A percentile compares a stretch with the other conserved stretches of the same genome.
phyloP scores from a whole-genome alignment of 2,329 filamentous ascomycete species.

The Claviceps pusilla region DNA sequence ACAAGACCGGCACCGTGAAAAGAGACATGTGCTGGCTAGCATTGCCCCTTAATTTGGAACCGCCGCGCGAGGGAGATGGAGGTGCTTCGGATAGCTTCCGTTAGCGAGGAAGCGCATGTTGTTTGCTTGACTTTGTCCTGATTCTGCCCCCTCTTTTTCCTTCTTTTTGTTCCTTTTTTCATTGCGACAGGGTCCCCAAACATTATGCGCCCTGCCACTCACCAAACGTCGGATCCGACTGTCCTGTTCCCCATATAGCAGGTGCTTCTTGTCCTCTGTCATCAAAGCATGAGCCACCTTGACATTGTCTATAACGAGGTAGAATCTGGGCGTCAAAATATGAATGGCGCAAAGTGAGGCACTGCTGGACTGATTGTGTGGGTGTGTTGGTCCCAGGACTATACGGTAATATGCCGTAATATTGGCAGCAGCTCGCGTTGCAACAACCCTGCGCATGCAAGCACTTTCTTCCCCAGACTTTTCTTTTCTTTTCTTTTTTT shows the following conservation, averaged over 20 bases:
- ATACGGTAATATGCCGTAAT: neutral
- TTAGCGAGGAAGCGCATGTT: neutral
- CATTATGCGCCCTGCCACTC: neutral
- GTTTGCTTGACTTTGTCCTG: neutral
- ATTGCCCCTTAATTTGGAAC: neutral
- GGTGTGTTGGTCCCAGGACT: neutral
- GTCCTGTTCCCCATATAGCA: neutral
- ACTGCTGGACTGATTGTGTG: neutral
- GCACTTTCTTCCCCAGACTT: neutral
- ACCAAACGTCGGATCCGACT: too few species aligned
- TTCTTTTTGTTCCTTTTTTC: too few species aligned
- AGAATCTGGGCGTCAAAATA: too few species aligned
- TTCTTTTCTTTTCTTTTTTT: neutral
- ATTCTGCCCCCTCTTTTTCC: neutral
- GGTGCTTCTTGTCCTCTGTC: neutral
- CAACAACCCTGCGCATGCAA: neutral
- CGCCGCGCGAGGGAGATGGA: neutral
- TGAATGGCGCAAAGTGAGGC: neutral
- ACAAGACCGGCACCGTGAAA: neutral
- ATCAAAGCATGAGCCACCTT: neutral
- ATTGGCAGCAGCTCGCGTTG: neutral
- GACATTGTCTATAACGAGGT: neutral
- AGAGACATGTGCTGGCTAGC: neutral
- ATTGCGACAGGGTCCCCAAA: neutral
- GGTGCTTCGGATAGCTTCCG: neutral